These are phyloP conservation scores for Apiotrichum gamsii DNA, from an alignment of 1,284 basidiomycete genomes.

Conservation along the genomic window DNA sequence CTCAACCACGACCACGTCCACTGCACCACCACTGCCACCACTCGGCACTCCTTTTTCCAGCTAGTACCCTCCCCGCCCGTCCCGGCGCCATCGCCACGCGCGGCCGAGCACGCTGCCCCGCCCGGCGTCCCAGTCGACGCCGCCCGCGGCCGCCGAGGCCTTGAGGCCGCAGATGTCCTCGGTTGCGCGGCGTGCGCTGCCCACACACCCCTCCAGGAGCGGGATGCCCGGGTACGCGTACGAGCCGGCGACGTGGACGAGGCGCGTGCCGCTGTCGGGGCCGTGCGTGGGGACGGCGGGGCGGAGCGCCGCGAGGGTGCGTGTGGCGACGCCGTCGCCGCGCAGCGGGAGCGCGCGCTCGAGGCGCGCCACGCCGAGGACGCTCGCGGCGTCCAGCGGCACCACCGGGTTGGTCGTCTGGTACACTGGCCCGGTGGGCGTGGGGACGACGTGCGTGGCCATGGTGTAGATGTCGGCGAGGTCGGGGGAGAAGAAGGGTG, in stretches of 20 bases:
- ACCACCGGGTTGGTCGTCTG: slow-evolving; percentile 70
- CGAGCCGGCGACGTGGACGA: slow-evolving; percentile 41
- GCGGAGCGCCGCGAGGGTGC: slow-evolving; percentile 13
- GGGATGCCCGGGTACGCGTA: slow-evolving; percentile 48
- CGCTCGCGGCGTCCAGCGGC: slow-evolving; percentile 49
- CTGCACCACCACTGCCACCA: too few relatives aligned
- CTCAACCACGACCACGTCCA: too few relatives aligned
- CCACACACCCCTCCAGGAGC: slow-evolving; percentile 48
- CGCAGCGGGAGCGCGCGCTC: slow-evolving; percentile 51
- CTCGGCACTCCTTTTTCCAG: too few relatives aligned
- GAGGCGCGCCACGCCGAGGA: slow-evolving; percentile 57
- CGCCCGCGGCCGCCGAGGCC: neutral
- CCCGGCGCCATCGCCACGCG: slow-evolving; percentile 30
- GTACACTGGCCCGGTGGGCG: slow-evolving; percentile 46
- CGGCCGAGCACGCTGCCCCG: slow-evolving; percentile 22
- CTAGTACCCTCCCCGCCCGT: slow-evolving; percentile 1
- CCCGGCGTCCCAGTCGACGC: slow-evolving; percentile 33
- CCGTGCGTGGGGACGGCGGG: neutral
- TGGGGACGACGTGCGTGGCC: slow-evolving; percentile 56
- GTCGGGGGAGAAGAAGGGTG: slow-evolving; percentile 28
- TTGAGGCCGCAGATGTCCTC: slow-evolving; percentile 17
- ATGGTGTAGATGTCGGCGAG: slow-evolving; percentile 51
- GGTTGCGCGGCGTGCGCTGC: slow-evolving; percentile 36
- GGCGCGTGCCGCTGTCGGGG: neutral
- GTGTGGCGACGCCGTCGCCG: slow-evolving; percentile 11